Base-by-base conservation (phyloP, 495 filamentous ascomycete genomes). In the Talaromyces borbonicus region DNA sequence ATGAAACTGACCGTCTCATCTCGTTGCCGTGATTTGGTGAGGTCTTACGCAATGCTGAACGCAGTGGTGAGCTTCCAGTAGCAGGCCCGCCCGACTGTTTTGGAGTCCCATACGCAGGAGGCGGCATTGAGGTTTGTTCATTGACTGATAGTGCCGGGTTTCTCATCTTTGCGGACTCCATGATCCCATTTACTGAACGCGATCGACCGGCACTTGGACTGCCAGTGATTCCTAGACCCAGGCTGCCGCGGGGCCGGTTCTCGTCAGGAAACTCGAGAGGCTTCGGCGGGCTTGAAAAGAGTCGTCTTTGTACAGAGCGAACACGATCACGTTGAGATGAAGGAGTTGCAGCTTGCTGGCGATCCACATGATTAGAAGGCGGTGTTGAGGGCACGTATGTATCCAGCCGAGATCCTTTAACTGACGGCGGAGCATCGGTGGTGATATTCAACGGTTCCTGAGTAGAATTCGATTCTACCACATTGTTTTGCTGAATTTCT, bases 191-290 rank as follows among this genome's bases (percentile, higher is more conserved):
- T 12, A 9, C 6, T 15, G 49, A 30, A 6, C 5, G 9, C 22
- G 20, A 14, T 25, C 20, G 22, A 27, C 5, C 7, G 8, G 26
- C 19, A 5, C 29, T 15, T 12, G 63, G 61, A 26, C 56, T 67
- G 29, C 45, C 44, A 0, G 61, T 62, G 5, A 65, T 61, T 9
- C 61, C 60, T 9, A 67, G 31, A 7, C 60, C 61, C 14, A 67
- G 36, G n/a, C 58, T 53, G 27, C 33, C 48, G 8, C 38, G 27
- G 4, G 49, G 37, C 23, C 32, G 47, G 18, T 52, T 36, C 7
- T 36, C 15, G 12, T 36, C 46, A 1, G 46, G 16, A 39, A 57
- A 53, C 26, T 53, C 55, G 4, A 55, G 35, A 6, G 53, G 51
- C 16, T 55, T 57, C 23, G 38, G 48, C 14, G 51, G 49, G 4